Percentiles rank a stretch among this genome's conserved stretches.
Conservation (phyloP, 176 grass and related monocot species). For the Carex cristatella region DNA sequence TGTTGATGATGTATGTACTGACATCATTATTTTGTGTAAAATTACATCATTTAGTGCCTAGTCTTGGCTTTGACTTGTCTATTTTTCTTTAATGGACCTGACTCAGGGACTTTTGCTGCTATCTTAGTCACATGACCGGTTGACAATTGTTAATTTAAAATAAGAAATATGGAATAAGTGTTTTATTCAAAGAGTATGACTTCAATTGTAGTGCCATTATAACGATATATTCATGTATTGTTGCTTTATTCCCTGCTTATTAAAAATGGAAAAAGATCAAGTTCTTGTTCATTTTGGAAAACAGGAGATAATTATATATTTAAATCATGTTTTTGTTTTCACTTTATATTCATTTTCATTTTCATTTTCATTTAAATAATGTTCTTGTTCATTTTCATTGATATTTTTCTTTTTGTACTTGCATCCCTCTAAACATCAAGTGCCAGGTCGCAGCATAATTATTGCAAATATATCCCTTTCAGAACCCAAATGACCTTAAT, state of each 20-base stretch:
- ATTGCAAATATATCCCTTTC: not conserved
- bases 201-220: not conserved
- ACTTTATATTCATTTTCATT: not conserved
- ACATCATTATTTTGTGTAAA: not conserved
- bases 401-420: not conserved
- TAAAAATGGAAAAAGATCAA: not conserved
- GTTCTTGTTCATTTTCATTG: not conserved
- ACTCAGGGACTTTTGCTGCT: not conserved
- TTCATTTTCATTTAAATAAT: not conserved
- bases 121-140: not conserved
- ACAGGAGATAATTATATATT: not conserved
- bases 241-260: not conserved
- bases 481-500: not conserved
- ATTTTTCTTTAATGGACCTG: not conserved
- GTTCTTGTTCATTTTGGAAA: not conserved
- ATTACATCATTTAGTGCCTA: not conserved
- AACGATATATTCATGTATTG: not conserved
- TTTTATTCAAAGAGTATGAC: not conserved
- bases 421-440: not conserved
- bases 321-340: not conserved
- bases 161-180: not conserved
- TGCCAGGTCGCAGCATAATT: not conserved
- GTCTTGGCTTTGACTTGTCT: not conserved
- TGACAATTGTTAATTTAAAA: not conserved
- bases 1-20: not conserved